These are phyloP conservation scores for Aphanomyces cochlioides DNA, from an alignment of 352 stramenopile species.

Conservation along the genomic window DNA sequence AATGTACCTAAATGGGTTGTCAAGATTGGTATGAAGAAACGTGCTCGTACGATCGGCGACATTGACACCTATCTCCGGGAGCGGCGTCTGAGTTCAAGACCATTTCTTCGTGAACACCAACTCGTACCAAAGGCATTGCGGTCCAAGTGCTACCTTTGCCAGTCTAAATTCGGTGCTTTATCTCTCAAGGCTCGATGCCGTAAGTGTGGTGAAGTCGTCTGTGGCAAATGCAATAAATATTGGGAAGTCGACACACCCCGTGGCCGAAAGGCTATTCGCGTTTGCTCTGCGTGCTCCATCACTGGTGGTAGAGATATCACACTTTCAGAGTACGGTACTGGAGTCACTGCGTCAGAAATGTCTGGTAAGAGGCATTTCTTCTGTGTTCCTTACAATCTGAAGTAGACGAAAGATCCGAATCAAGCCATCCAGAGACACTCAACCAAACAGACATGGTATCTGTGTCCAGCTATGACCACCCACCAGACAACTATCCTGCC, in stretches of 20 bases:
- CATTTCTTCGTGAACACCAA: slow-evolving; percentile 63
- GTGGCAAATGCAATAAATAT: slow-evolving; percentile 51
- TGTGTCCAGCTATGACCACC: background rate
- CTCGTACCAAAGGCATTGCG: slow-evolving; percentile 57
- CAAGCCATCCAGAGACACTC: background rate
- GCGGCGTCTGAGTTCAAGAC: slow-evolving; percentile 45
- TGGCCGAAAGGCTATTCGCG: slow-evolving; percentile 50
- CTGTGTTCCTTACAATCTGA: too few relatives aligned
- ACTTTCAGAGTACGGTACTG: background rate
- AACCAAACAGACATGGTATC: slow-evolving; percentile 2
- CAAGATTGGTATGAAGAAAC: slow-evolving; percentile 53
- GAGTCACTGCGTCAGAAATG: background rate
- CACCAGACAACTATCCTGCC: background rate
- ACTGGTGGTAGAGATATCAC: background rate
- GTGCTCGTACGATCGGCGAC: slow-evolving; percentile 45
- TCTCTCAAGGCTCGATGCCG: slow-evolving; percentile 59
- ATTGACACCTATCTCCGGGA: slow-evolving; percentile 51
- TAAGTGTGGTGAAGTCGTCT: slow-evolving; percentile 74
- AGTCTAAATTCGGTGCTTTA: slow-evolving; percentile 55
- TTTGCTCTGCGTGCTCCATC: slow-evolving; percentile 52
- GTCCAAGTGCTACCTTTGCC: slow-evolving; percentile 55
- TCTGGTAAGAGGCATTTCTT: background rate
- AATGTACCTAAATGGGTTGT: slow-evolving; percentile 46
- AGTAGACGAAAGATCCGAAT: slow-evolving; percentile 16
- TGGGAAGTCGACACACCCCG: slow-evolving; percentile 52